Evolutionary conservation across 2,329 filamentous ascomycete species (phyloP).

Genomic region (Coniochaeta sp.): DNA sequence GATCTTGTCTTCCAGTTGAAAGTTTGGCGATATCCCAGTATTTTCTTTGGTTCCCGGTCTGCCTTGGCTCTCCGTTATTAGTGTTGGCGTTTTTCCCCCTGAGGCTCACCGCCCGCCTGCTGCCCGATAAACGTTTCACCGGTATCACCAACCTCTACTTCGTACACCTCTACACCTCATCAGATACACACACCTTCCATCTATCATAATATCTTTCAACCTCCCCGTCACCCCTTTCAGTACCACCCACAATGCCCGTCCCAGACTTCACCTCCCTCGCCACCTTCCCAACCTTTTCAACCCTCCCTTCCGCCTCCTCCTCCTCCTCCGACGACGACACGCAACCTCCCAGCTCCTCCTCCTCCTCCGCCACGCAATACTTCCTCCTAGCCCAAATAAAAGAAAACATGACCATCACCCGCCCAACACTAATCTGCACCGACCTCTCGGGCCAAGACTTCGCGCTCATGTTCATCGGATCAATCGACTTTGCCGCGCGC

Average conservation of each 20-base stretch:
- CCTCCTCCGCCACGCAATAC: conserved; percentile 11
- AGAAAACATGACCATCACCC: conserved; percentile 40
- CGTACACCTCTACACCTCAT: no score
- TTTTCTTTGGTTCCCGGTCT: no score
- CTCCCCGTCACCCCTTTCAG: no score
- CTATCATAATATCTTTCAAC: no score
- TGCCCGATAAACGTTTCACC: no score
- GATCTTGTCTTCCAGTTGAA: no score
- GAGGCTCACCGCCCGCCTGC: no score
- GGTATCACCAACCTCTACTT: no score
- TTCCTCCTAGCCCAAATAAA: conserved; percentile 38
- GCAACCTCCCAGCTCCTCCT: conserved; percentile 1
- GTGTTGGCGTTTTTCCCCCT: no score
- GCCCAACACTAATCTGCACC: conserved; percentile 38
- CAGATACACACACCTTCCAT: neutral
- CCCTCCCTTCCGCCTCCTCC: conserved; percentile 17
- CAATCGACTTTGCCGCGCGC: conserved; percentile 21
- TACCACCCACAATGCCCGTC: conserved; percentile 9
- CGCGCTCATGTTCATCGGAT: conserved; percentile 38
- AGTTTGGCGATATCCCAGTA: no score
- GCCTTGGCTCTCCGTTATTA: no score
- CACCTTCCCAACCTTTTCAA: conserved; percentile 26
- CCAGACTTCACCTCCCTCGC: conserved; percentile 24
- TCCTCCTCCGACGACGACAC: neutral
- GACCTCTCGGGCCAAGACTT: conserved; percentile 33